phyloP scores from a whole-genome alignment of 169 alveolate genomes.

The Plasmodium vivax region DNA sequence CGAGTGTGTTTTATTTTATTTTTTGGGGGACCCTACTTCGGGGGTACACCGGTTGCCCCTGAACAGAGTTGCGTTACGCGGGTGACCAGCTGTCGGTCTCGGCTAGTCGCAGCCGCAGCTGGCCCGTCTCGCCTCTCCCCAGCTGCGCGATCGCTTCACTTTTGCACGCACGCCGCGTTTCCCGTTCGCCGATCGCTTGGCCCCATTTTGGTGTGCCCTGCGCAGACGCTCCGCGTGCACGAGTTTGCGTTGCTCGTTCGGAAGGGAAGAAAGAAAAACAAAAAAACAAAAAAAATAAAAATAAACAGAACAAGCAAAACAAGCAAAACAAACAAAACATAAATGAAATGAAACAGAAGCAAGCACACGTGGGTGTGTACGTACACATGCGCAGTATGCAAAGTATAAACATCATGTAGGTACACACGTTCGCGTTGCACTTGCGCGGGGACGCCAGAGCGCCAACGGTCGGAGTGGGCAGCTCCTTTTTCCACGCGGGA shows the following conservation, averaged over 20 bases:
- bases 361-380: background rate
- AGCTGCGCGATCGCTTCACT: background rate
- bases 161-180: background rate
- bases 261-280: background rate
- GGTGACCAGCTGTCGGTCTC: background rate
- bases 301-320: no score
- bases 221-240: background rate
- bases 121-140: background rate
- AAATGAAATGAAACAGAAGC: background rate
- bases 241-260: background rate
- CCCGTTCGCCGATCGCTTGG: background rate
- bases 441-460: background rate
- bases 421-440: background rate
- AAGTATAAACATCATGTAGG: no score
- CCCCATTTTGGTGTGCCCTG: background rate
- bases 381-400: background rate
- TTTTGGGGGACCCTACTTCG: background rate
- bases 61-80: background rate
- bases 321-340: no score
- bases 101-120: background rate
- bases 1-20: background rate
- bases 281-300: background rate
- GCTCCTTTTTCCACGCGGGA: background rate
- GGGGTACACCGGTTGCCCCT: background rate
- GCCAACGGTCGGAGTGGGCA: background rate